Percentiles rank a stretch among this genome's conserved stretches.
These are phyloP conservation scores for Trifolium pratense DNA, from an alignment of 306 rosid species.

Conservation along the genomic window DNA sequence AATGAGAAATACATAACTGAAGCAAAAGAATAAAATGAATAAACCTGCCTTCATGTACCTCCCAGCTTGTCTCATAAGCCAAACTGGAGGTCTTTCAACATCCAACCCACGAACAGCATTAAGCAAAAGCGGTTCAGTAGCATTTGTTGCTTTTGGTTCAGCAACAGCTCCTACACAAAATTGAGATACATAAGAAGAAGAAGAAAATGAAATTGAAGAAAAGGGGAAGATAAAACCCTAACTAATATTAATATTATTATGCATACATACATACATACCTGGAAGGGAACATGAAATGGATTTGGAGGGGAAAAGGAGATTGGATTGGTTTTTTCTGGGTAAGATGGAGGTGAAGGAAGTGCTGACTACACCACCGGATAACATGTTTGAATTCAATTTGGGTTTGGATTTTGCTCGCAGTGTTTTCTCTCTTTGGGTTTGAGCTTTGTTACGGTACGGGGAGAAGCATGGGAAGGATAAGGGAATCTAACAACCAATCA, in stretches of 20 bases:
- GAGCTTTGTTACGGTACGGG: conserved; percentile 5
- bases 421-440: background rate
- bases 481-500: conserved; percentile 20
- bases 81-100: conserved; percentile 95
- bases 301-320: conserved; percentile 43
- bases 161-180: conserved; percentile 71
- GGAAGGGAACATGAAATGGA: conserved; percentile 62
- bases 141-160: conserved; percentile 55
- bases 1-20: background rate
- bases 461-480: conserved; percentile 7
- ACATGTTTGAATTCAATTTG: conserved; percentile 48
- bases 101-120: conserved; percentile 63
- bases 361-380: conserved; percentile 43
- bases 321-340: conserved; percentile 36
- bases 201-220: background rate
- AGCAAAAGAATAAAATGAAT: conserved; percentile 42
- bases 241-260: no score
- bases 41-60: conserved; percentile 99
- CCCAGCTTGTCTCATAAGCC: conserved; percentile 99
- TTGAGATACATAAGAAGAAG: background rate
- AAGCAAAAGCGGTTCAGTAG: conserved; percentile 78
- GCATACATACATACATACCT: conserved; percentile 55
- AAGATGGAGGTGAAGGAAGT: conserved; percentile 44
- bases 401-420: background rate
- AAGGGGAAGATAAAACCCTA: conserved; percentile 32